These are phyloP conservation scores for Colletotrichum sp. DNA, from an alignment of 2,329 filamentous ascomycete species.

Conservation along the genomic window DNA sequence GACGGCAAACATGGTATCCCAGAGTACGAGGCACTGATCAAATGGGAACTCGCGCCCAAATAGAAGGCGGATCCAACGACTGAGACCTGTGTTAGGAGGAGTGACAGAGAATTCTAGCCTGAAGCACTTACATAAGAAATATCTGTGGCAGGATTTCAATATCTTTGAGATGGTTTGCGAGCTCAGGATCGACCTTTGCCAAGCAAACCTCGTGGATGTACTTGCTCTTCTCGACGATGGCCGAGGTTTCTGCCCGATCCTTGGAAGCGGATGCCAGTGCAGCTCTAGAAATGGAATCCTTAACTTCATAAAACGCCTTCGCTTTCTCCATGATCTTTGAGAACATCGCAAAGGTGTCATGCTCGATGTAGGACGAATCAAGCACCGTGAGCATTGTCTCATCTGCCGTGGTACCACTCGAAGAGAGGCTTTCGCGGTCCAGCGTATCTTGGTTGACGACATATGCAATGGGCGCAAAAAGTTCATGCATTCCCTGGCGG, in stretches of 20 bases:
- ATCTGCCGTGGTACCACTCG: conserved; percentile 43
- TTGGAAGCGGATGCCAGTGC: conserved; percentile 22
- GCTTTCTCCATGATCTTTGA: conserved; percentile 86
- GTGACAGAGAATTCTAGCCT: background rate
- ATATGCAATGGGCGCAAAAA: conserved; percentile 88
- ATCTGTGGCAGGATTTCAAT: conserved; percentile 96
- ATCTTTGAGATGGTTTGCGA: conserved; percentile 78
- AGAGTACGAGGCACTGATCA: conserved; percentile 80
- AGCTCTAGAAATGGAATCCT: conserved; percentile 37
- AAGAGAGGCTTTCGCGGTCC: conserved; percentile 45
- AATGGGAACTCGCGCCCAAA: conserved; percentile 96
- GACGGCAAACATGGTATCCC: conserved; percentile 90
- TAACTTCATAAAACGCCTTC: conserved; percentile 85
- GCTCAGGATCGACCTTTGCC: conserved; percentile 79
- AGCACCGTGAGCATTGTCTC: conserved; percentile 68
- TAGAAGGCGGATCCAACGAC: conserved; percentile 90
- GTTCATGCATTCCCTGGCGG: conserved; percentile 98
- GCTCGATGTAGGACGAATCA: conserved; percentile 78
- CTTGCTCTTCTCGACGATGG: conserved; percentile 85
- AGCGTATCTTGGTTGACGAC: conserved; percentile 84
- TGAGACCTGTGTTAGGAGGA: conserved; percentile 34
- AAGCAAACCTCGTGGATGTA: conserved; percentile 86
- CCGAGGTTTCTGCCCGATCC: conserved; percentile 49
- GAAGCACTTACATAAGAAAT: conserved; percentile 77
- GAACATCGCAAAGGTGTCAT: conserved; percentile 89